phyloP scores from a whole-genome alignment of 441 rosid genomes.

The Manihot esculenta region DNA sequence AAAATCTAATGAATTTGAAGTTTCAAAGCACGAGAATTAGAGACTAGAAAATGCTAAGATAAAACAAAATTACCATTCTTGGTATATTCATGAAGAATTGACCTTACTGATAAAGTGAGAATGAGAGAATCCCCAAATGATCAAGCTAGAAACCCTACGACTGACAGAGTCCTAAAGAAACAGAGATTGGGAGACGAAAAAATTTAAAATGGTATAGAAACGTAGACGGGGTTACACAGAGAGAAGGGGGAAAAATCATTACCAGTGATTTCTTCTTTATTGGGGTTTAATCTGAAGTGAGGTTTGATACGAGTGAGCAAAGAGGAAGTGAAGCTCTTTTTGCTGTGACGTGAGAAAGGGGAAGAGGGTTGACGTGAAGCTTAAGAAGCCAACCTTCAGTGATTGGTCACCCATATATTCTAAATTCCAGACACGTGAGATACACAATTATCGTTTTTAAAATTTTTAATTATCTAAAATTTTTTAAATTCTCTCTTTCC shows the following conservation, averaged over 20 bases:
- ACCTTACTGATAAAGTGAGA: constrained; percentile 12
- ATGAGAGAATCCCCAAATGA: not conserved
- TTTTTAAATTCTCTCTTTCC: too few species aligned
- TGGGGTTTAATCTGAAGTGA: not conserved
- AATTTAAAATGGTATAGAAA: not conserved
- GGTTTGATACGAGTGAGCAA: constrained; percentile 7
- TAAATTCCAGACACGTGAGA: too few species aligned
- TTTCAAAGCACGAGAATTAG: not conserved
- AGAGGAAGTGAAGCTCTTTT: constrained; percentile 15
- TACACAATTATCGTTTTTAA: too few species aligned
- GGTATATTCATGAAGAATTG: not conserved
- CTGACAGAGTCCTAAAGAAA: not conserved
- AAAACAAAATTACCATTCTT: not conserved
- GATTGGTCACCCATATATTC: too few species aligned
- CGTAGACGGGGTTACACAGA: not conserved
- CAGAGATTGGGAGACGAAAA: not conserved
- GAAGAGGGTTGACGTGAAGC: not conserved
- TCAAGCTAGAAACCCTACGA: constrained; percentile 16
- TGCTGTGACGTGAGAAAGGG: not conserved
- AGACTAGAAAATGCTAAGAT: not conserved
- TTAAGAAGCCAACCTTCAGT: not conserved
- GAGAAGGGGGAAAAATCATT: not conserved
- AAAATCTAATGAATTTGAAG: not conserved
- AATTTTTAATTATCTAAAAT: too few species aligned
- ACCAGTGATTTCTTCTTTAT: not conserved